Conservation (phyloP, 2,329 filamentous ascomycete genomes). For the Hypoxylon rubiginosum region DNA sequence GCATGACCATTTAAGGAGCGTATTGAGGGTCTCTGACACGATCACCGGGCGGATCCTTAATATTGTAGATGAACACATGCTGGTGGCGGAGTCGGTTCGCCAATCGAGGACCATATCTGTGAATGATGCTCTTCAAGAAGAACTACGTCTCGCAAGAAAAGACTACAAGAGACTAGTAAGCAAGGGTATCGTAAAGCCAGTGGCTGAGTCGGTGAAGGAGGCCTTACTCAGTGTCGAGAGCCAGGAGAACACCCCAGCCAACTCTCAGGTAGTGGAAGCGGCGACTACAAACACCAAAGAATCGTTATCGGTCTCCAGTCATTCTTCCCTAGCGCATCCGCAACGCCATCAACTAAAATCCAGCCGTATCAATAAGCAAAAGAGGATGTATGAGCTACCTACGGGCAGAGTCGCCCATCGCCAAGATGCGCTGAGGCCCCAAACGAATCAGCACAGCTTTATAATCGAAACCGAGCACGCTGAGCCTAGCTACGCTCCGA, state of each 20-base stretch:
- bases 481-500: no score
- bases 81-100: constrained; percentile 10
- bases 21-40: constrained; percentile 25
- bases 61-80: constrained; percentile 29
- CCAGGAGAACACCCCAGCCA: background rate
- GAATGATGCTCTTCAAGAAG: constrained; percentile 6
- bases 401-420: constrained; percentile 23
- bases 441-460: background rate
- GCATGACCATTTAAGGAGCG: constrained; percentile 25
- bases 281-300: no score
- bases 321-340: background rate
- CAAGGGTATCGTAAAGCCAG: background rate
- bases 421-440: constrained; percentile 15
- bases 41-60: constrained; percentile 31
- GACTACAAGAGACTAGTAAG: constrained; percentile 10
- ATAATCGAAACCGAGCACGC: background rate
- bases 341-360: constrained; percentile 5
- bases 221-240: constrained; percentile 18
- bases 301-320: background rate
- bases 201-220: constrained; percentile 14
- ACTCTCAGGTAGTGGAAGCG: background rate
- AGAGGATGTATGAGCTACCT: constrained; percentile 10
- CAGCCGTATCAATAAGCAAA: constrained; percentile 11
- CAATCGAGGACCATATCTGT: constrained; percentile 9
- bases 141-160: constrained; percentile 4